Evolutionary conservation across 495 filamentous ascomycete genomes (phyloP), one percentile per base, ranked within the genome.

Genomic region (Podospora comata): DNA sequence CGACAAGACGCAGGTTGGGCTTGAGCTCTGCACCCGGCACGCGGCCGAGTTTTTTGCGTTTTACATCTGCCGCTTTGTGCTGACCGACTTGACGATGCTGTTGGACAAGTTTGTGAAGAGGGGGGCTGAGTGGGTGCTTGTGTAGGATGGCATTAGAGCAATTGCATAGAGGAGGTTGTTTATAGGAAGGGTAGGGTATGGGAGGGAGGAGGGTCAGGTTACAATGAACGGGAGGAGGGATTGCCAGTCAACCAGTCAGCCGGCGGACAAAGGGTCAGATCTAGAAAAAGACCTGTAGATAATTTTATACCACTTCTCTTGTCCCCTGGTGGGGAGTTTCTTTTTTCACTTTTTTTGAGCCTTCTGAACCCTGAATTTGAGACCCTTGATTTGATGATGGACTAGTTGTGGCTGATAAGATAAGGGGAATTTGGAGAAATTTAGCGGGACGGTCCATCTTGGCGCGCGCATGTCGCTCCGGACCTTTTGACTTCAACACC

Each of bases 31-130:
- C 77, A 92, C 92, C 32, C 87, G 93, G 20, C 94, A 97, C 79
- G 96, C 95, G 11, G 92, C 96, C 34, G 95, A 98, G 74, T 99
- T 99, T 80, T 99, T 99, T 77, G 94, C 89, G 32, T 97, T 99
- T 79, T 98, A 93, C 76, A 84, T 99, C 19, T 97, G 94, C 78
- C 91, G 96, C 18, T 99, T 98, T 76, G 93, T 92, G 32, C 78
- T 98, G 60, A 83, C 90, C 7, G 95, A 99, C 78, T 81, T 99
- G 68, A 84, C 88, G 55, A 74, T 97, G 76, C 85, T 99, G 82
- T 83, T 98, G 74, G 95, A 99, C 78, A 99, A 98, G 78, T 98
- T 94, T 74, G 88, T 99, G 76, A 98, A 98, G 83, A 86, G 94
- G 68, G 92, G 94, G 44, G 96, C 88, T 71, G 94, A 99, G 80